Percentiles rank a stretch among this genome's conserved stretches.
Conservation (phyloP, 108 stramenopile species). For the Pseudonitzschia multiseries region DNA sequence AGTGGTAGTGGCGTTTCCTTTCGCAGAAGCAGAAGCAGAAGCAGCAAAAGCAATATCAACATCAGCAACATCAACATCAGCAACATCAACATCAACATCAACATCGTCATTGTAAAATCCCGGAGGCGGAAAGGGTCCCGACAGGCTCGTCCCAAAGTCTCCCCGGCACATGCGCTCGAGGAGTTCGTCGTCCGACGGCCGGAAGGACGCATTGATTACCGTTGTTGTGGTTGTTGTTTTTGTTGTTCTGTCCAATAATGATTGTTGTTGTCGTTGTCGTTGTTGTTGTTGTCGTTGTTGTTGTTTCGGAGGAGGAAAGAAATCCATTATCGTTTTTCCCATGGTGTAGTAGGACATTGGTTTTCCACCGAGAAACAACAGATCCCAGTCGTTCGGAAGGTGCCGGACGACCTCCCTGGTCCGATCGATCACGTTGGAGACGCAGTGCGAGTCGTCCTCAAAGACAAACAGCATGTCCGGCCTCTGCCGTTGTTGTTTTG, state of each 20-base stretch:
- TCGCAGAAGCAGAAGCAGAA: no score
- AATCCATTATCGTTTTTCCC: neutral
- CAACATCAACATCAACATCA: no score
- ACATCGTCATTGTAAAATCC: no score
- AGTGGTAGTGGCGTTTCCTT: no score
- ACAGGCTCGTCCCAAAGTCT: conserved; percentile 3
- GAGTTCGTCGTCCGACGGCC: conserved; percentile 4
- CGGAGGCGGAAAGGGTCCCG: conserved; percentile 14
- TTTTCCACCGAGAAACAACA: conserved; percentile 25
- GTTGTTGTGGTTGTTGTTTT: no score
- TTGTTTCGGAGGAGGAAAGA: neutral
- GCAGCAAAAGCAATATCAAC: no score
- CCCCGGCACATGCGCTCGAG: conserved; percentile 7
- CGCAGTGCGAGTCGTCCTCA: conserved; percentile 24
- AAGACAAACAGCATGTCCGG: conserved; percentile 18
- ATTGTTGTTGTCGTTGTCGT: neutral
- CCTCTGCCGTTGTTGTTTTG: neutral
- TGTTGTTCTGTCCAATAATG: no score
- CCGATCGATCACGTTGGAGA: neutral
- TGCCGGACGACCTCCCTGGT: neutral
- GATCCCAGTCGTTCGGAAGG: conserved; percentile 13
- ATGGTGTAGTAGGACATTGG: conserved; percentile 22
- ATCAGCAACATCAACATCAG: no score
- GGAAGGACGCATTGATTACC: neutral
- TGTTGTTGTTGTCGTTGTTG: no score